These are phyloP conservation scores for Lycium barbarum DNA, from an alignment of 257 asterid genomes.

Conservation along the genomic window DNA sequence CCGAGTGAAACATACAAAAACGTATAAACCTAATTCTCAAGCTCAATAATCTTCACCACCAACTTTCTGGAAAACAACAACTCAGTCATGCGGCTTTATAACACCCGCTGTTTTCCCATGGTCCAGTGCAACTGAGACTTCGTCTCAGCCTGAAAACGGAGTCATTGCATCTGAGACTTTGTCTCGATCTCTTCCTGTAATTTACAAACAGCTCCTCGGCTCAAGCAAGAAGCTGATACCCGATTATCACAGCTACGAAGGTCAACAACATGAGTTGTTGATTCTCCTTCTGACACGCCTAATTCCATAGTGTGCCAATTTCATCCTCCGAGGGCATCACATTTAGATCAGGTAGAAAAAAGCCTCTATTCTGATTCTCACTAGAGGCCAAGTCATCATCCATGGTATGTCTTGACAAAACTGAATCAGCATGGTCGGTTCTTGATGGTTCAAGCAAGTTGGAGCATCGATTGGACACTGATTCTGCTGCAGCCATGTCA, in stretches of 20 bases:
- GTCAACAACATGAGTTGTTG: background rate
- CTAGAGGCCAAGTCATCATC: background rate
- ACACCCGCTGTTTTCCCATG: constrained; percentile 89
- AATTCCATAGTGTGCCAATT: constrained; percentile 16
- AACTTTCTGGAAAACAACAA: constrained; percentile 91
- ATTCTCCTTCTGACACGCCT: background rate
- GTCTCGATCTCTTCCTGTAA: constrained; percentile 41
- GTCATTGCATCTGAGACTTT: constrained; percentile 58
- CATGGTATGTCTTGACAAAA: constrained; percentile 30
- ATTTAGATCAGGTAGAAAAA: constrained; percentile 49
- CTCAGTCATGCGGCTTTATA: constrained; percentile 83
- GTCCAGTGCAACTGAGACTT: constrained; percentile 79
- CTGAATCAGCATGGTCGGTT: background rate
- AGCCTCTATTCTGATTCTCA: constrained; percentile 30
- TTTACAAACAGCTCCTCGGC: constrained; percentile 30
- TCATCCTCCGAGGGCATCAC: constrained; percentile 47
- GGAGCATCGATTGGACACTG: constrained; percentile 3
- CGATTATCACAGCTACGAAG: background rate
- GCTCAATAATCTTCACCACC: constrained; percentile 96
- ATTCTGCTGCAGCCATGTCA: background rate
- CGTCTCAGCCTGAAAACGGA: constrained; percentile 69
- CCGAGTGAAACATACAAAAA: background rate
- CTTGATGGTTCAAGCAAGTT: constrained; percentile 35
- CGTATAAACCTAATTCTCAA: constrained; percentile 60
- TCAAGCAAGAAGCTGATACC: background rate